phyloP scores from a whole-genome alignment of 257 asterid genomes.

The Plantago major region DNA sequence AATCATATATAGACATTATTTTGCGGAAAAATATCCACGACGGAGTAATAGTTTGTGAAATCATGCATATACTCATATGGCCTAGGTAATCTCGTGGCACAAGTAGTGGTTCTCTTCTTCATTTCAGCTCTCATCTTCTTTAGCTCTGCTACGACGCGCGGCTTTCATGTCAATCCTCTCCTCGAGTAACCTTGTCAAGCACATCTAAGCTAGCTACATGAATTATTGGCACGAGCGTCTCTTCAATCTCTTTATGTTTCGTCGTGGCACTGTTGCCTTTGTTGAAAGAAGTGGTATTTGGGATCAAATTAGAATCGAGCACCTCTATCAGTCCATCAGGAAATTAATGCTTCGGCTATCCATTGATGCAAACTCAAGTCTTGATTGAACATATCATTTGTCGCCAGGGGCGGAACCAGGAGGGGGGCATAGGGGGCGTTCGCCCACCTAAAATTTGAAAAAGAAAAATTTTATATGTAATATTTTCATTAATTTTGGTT shows the following conservation, averaged over 20 bases:
- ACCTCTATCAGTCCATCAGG: conserved; percentile 29
- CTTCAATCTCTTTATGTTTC: background rate
- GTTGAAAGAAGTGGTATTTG: background rate
- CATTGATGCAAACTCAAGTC: conserved; percentile 36
- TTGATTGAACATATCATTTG: too few relatives aligned
- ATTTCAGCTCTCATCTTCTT: conserved; percentile 30
- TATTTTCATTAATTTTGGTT: too few relatives aligned
- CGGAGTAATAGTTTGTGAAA: too few relatives aligned
- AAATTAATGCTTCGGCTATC: conserved; percentile 23
- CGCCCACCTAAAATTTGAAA: too few relatives aligned
- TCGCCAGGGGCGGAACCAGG: too few relatives aligned
- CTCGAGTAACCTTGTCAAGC: conserved; percentile 29
- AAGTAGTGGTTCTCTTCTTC: background rate
- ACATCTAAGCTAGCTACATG: conserved; percentile 25
- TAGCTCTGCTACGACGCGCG: conserved; percentile 15
- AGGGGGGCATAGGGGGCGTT: too few relatives aligned
- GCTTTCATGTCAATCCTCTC: conserved; percentile 28
- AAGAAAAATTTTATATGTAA: too few relatives aligned
- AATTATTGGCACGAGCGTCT: conserved; percentile 11
- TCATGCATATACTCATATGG: too few relatives aligned
- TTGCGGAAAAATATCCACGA: too few relatives aligned
- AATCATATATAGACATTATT: too few relatives aligned
- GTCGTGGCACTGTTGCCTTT: background rate
- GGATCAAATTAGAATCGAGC: conserved; percentile 23
- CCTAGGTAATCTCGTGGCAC: too few relatives aligned